These are phyloP conservation scores for Oxyria digyna DNA, from an alignment of 148 eudicot species.

Conservation along the genomic window DNA sequence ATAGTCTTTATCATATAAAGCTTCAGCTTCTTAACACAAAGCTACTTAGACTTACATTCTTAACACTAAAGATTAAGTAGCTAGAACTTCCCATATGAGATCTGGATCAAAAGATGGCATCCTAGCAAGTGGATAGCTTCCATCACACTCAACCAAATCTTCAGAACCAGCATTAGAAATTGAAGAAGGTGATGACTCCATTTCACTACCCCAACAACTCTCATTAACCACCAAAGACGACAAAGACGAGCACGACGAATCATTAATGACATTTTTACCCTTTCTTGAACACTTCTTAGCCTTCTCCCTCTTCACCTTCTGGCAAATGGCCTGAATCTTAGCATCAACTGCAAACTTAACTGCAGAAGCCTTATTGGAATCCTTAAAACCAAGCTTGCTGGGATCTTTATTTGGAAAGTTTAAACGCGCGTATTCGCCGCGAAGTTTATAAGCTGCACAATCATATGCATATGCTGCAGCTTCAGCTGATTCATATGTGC, in stretches of 20 bases:
- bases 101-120: constrained; percentile 88
- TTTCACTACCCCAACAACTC: constrained; percentile 17
- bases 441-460: constrained; percentile 46
- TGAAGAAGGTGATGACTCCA: constrained; percentile 20
- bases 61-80: constrained; percentile 45
- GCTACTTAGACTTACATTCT: no score
- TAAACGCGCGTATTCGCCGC: constrained; percentile 47
- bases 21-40: no score
- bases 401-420: constrained; percentile 49
- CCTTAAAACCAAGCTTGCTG: constrained; percentile 33
- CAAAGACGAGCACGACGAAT: constrained; percentile 7
- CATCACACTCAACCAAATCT: constrained; percentile 22
- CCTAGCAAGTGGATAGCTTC: constrained; percentile 44
- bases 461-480: constrained; percentile 64
- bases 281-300: constrained; percentile 32
- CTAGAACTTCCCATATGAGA: constrained; percentile 82
- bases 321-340: constrained; percentile 66
- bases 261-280: background rate
- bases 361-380: constrained; percentile 35
- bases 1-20: background rate
- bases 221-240: constrained; percentile 14
- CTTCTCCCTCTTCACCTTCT: constrained; percentile 46
- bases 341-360: constrained; percentile 60
- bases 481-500: constrained; percentile 51
- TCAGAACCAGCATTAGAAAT: background rate